Base-by-base conservation (phyloP, 352 stramenopile species). In the Globisporangium radiosum region DNA sequence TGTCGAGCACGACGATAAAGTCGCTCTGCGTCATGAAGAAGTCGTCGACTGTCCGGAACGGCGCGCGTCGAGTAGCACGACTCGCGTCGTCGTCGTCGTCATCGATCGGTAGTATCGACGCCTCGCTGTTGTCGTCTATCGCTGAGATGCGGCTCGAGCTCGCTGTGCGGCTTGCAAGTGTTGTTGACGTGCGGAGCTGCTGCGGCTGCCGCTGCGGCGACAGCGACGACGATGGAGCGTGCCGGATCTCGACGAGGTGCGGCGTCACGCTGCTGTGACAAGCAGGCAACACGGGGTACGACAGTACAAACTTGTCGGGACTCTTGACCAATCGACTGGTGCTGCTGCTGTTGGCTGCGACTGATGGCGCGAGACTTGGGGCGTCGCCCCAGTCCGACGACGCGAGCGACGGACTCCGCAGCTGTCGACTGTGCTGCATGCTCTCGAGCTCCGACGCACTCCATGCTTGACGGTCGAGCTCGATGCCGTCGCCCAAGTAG, bases 381-480 rank as follows among this genome's bases (percentile, higher is more conserved):
- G 47, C 48, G 15, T 59, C 33, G 11, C 47, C 53, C 62, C 63
- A 69, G 40, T 19, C 56, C 36, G 47, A 43, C 4, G 25, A 9
- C 25, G 25, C 25, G 25, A 33, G 25, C 25, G 25, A 33, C 2
- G 47, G 48, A 7, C n/a, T 60, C 33, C 71, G 71, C 7, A 92
- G 47, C 53, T 76, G 75, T 3, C 85, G 80, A 11, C 76, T 68
- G 39, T 73, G 71, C 56, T 81, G 79, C 86, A 95, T 94, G 43
- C 78, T 94, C 25, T 69, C 65, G 7, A 90, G 48, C 59, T 95
- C 84, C 1, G 75, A 66, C 4, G 64, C 52, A 4, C 60, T 90
- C 86, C 86, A 95, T 7, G 64, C 54, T 43, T 78, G 59, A 5
- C 73, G 70, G 25, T 95, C 86, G 5, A 95, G 53, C 55, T 89